phyloP scores from a whole-genome alignment of 371 early-diverging fungal species.

The Apophysomyces trapeziformis region DNA sequence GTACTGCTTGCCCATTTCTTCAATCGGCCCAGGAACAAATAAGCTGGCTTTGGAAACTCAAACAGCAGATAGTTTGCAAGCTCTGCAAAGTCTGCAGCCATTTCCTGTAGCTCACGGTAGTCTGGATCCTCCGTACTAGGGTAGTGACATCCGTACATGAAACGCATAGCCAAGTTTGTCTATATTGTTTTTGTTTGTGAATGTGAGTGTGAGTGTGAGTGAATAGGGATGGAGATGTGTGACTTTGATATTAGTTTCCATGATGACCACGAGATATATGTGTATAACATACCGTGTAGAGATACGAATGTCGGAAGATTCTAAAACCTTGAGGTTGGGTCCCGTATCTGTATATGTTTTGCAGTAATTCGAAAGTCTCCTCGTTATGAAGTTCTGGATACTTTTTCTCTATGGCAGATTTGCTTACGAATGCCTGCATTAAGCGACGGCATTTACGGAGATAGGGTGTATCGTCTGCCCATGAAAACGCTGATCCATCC shows the following conservation, averaged over 20 bases:
- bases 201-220: too few relatives aligned
- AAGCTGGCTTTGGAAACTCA: slow-evolving; percentile 3
- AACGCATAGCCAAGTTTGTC: slow-evolving; percentile 8
- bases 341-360: not conserved
- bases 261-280: too few relatives aligned
- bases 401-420: slow-evolving; percentile 11
- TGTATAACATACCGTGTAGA: slow-evolving; percentile 5
- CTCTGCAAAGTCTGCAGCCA: slow-evolving; percentile 4
- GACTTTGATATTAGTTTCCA: too few relatives aligned
- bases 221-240: too few relatives aligned
- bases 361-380: not conserved
- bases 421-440: slow-evolving; percentile 5
- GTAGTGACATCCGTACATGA: not conserved
- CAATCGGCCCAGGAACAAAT: not conserved
- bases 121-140: not conserved
- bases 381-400: not conserved
- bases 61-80: not conserved
- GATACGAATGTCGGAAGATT: not conserved
- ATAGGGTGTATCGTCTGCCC: slow-evolving; percentile 7
- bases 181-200: not conserved
- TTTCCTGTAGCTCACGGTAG: not conserved
- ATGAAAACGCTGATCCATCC: slow-evolving; percentile 10
- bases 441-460: slow-evolving; percentile 14
- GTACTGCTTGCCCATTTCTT: not conserved
- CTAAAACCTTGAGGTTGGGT: not conserved